A percentile compares a stretch with the other conserved stretches of the same genome.
Evolutionary conservation across 2,329 filamentous ascomycete species (phyloP).

Genomic region (Grosmannia clavigera): DNA sequence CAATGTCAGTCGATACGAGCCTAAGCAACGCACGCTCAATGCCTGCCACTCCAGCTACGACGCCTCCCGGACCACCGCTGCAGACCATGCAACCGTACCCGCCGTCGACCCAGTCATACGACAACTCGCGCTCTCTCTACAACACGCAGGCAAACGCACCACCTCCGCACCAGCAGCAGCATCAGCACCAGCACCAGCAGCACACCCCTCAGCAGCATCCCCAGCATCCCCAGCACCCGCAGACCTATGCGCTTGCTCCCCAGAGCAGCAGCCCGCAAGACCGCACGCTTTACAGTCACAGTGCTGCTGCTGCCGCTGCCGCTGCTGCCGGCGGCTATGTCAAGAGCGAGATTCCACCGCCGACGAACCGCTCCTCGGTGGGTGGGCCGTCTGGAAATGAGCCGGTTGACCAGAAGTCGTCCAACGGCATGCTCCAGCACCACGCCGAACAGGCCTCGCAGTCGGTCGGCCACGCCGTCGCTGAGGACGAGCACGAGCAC

Average conservation of each 20-base stretch:
- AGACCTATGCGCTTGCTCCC: constrained; percentile 58
- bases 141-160: constrained; percentile 54
- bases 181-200: constrained; percentile 35
- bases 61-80: constrained; percentile 66
- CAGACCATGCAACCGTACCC: constrained; percentile 73
- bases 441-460: constrained; percentile 40
- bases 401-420: constrained; percentile 46
- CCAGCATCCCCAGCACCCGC: constrained; percentile 50
- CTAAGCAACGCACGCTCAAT: constrained; percentile 72
- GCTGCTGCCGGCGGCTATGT: constrained; percentile 42
- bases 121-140: constrained; percentile 68
- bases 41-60: constrained; percentile 82
- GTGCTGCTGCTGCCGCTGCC: constrained; percentile 4
- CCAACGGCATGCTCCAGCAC: constrained; percentile 54
- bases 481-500: constrained; percentile 60
- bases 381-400: constrained; percentile 44
- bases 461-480: constrained; percentile 37
- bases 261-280: constrained; percentile 47
- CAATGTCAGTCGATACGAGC: constrained; percentile 70
- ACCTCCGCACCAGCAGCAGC: constrained; percentile 54
- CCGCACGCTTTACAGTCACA: constrained; percentile 52
- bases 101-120: constrained; percentile 55
- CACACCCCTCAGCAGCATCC: constrained; percentile 32
- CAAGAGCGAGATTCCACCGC: constrained; percentile 78
- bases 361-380: constrained; percentile 48